Conservation (phyloP, 176 grass and related monocot genomes). For the Pharus latifolius region DNA sequence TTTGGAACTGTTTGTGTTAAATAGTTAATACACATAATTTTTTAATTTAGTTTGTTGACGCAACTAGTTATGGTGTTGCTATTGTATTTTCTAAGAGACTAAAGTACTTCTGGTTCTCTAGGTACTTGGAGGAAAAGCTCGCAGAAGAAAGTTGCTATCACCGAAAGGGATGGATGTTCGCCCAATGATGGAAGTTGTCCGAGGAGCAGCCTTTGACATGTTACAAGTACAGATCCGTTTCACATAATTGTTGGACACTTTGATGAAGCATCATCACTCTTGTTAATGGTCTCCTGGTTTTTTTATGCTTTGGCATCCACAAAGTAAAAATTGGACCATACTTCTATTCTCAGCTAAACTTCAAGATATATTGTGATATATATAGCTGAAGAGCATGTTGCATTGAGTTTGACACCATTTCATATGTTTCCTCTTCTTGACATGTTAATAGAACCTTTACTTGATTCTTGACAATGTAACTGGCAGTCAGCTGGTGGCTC, state of each 20-base stretch:
- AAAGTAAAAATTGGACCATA: not conserved
- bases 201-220: slow-evolving; percentile 86
- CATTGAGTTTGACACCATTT: no score
- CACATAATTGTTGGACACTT: not conserved
- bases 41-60: not conserved
- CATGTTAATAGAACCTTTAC: not conserved
- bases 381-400: no score
- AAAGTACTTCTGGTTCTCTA: slow-evolving; percentile 15
- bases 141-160: slow-evolving; percentile 85
- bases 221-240: slow-evolving; percentile 46
- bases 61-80: not conserved
- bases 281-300: no score
- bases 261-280: not conserved
- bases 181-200: slow-evolving; percentile 97
- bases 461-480: slow-evolving; percentile 13
- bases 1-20: no score
- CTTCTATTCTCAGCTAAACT: no score
- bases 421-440: not conserved
- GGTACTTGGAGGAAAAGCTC: slow-evolving; percentile 80
- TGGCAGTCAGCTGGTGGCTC: slow-evolving; percentile 76
- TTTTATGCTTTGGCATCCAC: no score
- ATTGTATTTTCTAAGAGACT: not conserved
- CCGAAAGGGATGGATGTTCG: slow-evolving; percentile 88
- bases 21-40: not conserved
- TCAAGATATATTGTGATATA: no score